phyloP scores from a whole-genome alignment of 345 rosid genomes.

The Gossypium arboreum region DNA sequence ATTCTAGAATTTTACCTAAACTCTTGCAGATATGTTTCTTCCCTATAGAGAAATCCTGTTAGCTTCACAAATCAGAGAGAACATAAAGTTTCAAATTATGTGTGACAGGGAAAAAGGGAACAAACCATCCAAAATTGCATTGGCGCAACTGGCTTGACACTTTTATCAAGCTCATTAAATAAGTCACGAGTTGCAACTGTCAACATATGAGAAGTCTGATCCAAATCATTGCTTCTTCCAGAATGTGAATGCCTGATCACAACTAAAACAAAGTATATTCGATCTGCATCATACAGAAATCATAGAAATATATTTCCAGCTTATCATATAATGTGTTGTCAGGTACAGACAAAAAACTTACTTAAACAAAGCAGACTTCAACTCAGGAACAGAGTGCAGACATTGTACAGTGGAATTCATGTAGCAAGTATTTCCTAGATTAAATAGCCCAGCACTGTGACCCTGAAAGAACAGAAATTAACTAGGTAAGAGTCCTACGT shows the following conservation, averaged over 20 bases:
- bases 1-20: background rate
- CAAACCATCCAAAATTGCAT: constrained; percentile 96
- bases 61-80: constrained; percentile 1
- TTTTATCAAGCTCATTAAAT: constrained; percentile 82
- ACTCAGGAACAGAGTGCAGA: constrained; percentile 94
- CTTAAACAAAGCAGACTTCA: constrained; percentile 77
- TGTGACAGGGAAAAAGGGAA: constrained; percentile 8
- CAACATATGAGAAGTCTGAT: constrained; percentile 90
- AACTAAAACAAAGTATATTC: constrained; percentile 14
- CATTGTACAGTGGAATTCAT: constrained; percentile 98
- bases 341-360: constrained; percentile 24
- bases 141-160: constrained; percentile 90
- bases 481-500: background rate
- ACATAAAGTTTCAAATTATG: constrained; percentile 4
- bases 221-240: constrained; percentile 68
- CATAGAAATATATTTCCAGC: constrained; percentile 1
- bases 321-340: background rate
- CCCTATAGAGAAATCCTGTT: background rate
- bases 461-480: constrained; percentile 51
- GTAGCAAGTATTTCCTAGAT: constrained; percentile 97
- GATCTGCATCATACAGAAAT: constrained; percentile 15
- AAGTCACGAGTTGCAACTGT: constrained; percentile 85
- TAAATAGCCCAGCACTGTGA: constrained; percentile 85
- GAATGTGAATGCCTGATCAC: constrained; percentile 63
- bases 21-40: background rate